Percentiles rank a stretch among this genome's conserved stretches.
These are phyloP conservation scores for Rhizophagus prolifer DNA, from an alignment of 192 early-diverging fungal species.

Conservation along the genomic window DNA sequence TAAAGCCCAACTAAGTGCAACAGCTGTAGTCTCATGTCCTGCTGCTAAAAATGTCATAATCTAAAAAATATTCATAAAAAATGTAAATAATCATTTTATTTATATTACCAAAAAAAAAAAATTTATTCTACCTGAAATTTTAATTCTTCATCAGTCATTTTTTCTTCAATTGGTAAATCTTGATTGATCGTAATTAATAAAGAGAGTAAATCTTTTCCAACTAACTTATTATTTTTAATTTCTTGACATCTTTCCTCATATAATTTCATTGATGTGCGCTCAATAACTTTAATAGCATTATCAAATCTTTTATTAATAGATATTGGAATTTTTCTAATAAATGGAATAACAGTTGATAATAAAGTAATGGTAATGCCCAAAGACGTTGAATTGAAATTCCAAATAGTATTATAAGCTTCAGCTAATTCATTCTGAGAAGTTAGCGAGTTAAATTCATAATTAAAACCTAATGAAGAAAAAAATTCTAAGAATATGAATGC, in stretches of 20 bases:
- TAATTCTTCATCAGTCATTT: slow-evolving; percentile 46
- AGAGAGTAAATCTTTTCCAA: slow-evolving; percentile 45
- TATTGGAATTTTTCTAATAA: slow-evolving; percentile 32
- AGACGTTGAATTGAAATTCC: neutral
- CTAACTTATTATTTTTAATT: slow-evolving; percentile 15
- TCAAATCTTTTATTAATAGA: neutral
- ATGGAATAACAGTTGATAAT: slow-evolving; percentile 34
- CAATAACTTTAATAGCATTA: slow-evolving; percentile 28
- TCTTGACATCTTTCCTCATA: slow-evolving; percentile 37
- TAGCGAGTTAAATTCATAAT: slow-evolving; percentile 46
- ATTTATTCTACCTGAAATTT: slow-evolving; percentile 34
- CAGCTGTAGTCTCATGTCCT: slow-evolving; percentile 59
- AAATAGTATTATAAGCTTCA: slow-evolving; percentile 44
- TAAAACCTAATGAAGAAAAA: slow-evolving; percentile 39
- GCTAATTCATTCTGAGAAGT: slow-evolving; percentile 41
- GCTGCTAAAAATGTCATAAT: slow-evolving; percentile 31
- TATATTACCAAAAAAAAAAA: too few species aligned
- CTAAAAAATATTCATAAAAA: neutral
- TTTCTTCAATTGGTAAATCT: slow-evolving; percentile 38
- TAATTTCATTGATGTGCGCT: slow-evolving; percentile 36
- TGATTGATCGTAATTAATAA: slow-evolving; percentile 45
- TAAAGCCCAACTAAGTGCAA: slow-evolving; percentile 50
- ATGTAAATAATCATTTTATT: neutral
- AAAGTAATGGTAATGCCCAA: slow-evolving; percentile 29
- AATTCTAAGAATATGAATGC: neutral